Evolutionary conservation across 768 basidiomycete genomes (phyloP), one percentile per base, ranked within the genome.

Genomic region (Amanita fuliginea): DNA sequence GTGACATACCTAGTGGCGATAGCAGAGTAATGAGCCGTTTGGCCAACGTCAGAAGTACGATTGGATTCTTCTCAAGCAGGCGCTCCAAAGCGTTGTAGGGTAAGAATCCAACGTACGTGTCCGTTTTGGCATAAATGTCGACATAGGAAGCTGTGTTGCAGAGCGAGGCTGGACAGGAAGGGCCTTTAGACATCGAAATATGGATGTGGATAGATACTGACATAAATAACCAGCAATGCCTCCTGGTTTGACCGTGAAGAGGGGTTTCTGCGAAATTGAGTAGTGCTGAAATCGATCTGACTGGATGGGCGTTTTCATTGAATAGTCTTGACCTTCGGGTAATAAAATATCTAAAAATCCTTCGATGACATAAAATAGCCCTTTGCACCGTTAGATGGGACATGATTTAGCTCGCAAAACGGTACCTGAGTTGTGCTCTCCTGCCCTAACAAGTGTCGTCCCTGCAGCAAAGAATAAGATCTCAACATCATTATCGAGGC

Each of bases 191-290:
- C 49, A 50, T 28, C 35, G 39, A 40, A 43, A 40, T 21, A 19
- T 14, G n/a, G 35, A 11, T 24, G 24, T 24, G 4, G 19, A 24
- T 3, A 24, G 18, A 24, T 19, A 54, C 73, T 53, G 55, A 88
- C 88, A 85, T 21, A 99, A 74, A 64, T 98, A 98, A 1, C 96
- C 96, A 8, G 95, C 96, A 53, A 99, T 96, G 0, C 96, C 96
- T 50, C 96, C 96, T 11, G 94, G 89, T 59, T 95, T 96, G 19
- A 95, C 90, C 1, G 91, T 94, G 64, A 96, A 99, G 19, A 99
- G 73, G 8, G 86, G 74, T 59, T 86, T 91, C 55, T 74, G 75
- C 62, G 58, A 34, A 22, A 7, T 19, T 4, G 37, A 64, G 33
- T 62, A 51, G 41, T 66, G 62, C n/a, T 64, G 55, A 34, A 67